Evolutionary conservation across 306 rosid genomes (phyloP).

Genomic region (Medicago lupulina): DNA sequence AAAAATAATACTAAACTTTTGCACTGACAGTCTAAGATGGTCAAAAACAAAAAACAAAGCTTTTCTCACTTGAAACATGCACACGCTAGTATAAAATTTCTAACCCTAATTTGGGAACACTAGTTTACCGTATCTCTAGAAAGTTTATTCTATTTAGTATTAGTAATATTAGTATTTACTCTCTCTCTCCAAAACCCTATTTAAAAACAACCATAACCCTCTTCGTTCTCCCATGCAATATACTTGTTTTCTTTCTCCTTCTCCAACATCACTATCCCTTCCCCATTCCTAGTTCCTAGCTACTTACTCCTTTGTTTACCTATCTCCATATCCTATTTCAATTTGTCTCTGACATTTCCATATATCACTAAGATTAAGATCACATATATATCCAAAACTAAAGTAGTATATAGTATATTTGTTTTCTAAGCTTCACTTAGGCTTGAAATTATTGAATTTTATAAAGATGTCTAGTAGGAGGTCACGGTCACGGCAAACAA

Average conservation of each 20-base stretch:
- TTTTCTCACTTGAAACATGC: constrained; percentile 30
- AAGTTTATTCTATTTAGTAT: constrained; percentile 27
- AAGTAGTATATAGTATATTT: neutral
- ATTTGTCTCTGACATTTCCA: constrained; percentile 8
- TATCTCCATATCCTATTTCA: constrained; percentile 8
- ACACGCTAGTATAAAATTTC: constrained; percentile 31
- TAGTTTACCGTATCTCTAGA: constrained; percentile 49
- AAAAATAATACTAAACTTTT: neutral
- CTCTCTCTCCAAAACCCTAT: constrained; percentile 47
- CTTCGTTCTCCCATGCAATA: constrained; percentile 63
- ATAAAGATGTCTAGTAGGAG: constrained; percentile 48
- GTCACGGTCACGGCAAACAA: constrained; percentile 74
- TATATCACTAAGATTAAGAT: neutral
- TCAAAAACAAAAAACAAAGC: constrained; percentile 24
- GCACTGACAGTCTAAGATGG: constrained; percentile 32
- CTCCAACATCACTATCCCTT: constrained; percentile 29
- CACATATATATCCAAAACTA: neutral
- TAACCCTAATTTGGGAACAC: constrained; percentile 44
- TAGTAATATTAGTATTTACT: constrained; percentile 20
- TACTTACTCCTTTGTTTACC: neutral
- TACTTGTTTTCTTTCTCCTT: constrained; percentile 28
- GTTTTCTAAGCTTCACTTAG: neutral
- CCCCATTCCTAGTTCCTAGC: neutral
- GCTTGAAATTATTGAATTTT: neutral
- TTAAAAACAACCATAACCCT: constrained; percentile 59